Evolutionary conservation across 75 land plant genomes (phyloP).

Genomic region (Pinus albicaulis): DNA sequence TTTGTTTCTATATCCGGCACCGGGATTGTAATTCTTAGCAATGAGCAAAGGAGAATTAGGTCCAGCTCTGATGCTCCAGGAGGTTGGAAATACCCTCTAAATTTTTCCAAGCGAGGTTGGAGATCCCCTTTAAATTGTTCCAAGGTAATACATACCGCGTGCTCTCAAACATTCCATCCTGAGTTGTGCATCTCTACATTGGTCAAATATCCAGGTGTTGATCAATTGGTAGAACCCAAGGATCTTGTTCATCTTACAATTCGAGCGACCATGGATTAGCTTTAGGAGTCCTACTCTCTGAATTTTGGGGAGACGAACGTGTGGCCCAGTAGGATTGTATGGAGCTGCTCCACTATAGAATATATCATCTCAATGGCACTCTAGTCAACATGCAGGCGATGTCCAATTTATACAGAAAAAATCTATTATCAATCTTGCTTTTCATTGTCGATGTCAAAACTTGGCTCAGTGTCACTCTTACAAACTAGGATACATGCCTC

Average conservation of each 20-base stretch:
- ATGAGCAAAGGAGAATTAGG: no score
- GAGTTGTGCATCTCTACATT: neutral
- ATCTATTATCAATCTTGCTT: neutral
- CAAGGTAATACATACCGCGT: neutral
- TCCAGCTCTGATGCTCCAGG: no score
- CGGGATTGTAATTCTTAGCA: no score
- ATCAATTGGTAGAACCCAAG: no score
- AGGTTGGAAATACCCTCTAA: no score
- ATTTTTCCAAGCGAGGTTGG: no score
- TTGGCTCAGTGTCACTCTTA: slow-evolving; percentile 30
- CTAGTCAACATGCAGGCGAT: neutral
- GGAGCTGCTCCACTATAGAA: neutral
- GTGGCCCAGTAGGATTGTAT: neutral
- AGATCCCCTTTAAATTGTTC: neutral
- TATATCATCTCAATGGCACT: neutral
- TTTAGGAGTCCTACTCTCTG: neutral
- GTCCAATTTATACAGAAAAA: no score
- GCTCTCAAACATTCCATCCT: neutral
- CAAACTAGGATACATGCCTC: slow-evolving; percentile 22
- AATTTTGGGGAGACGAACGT: neutral
- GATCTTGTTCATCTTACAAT: slow-evolving; percentile 2
- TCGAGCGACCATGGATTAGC: neutral
- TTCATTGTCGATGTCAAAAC: slow-evolving; percentile 16
- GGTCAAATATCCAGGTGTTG: neutral
- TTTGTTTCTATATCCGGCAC: no score